Percentiles rank a stretch among this genome's conserved stretches.
These are phyloP conservation scores for Didymellaceae sp. DNA, from an alignment of 2,329 filamentous ascomycete species.

Conservation along the genomic window DNA sequence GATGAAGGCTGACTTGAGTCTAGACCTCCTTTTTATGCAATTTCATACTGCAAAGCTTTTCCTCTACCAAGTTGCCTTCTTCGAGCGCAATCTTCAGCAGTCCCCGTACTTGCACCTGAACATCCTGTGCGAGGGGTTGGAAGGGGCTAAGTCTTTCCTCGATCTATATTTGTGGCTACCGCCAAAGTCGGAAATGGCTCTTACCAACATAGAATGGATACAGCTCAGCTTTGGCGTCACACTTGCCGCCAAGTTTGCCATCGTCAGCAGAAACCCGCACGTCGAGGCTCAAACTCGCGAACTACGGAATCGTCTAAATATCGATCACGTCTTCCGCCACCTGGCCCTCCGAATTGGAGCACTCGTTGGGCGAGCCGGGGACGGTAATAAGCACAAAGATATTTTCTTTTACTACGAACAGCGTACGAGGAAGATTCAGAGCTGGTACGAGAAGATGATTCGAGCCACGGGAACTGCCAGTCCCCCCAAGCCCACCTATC, in stretches of 20 bases:
- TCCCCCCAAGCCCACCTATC: conserved; percentile 13
- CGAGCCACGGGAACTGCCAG: conserved; percentile 25
- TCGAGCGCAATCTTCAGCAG: conserved; percentile 38
- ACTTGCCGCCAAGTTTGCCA: conserved; percentile 39
- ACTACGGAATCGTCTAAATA: conserved; percentile 35
- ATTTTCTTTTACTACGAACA: conserved; percentile 38
- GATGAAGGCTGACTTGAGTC: not conserved
- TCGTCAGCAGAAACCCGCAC: conserved; percentile 33
- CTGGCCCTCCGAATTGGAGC: conserved; percentile 33
- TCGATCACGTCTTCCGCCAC: conserved; percentile 38
- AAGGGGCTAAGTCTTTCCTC: conserved; percentile 39
- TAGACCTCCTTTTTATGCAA: conserved; percentile 50
- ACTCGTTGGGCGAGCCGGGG: conserved; percentile 30
- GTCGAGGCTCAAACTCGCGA: conserved; percentile 36
- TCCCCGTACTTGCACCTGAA: conserved; percentile 35
- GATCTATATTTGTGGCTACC: conserved; percentile 47
- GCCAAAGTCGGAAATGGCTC: conserved; percentile 41
- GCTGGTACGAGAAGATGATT: conserved; percentile 39
- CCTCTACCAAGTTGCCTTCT: conserved; percentile 50
- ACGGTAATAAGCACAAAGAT: conserved; percentile 33
- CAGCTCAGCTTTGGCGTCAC: conserved; percentile 48
- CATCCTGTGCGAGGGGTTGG: conserved; percentile 31
- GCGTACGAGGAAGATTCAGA: conserved; percentile 36
- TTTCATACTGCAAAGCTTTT: conserved; percentile 50
- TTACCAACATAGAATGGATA: conserved; percentile 52